Evolutionary conservation across 768 basidiomycete genomes (phyloP), one percentile per base, ranked within the genome.

Genomic region (Crucibulum laeve): DNA sequence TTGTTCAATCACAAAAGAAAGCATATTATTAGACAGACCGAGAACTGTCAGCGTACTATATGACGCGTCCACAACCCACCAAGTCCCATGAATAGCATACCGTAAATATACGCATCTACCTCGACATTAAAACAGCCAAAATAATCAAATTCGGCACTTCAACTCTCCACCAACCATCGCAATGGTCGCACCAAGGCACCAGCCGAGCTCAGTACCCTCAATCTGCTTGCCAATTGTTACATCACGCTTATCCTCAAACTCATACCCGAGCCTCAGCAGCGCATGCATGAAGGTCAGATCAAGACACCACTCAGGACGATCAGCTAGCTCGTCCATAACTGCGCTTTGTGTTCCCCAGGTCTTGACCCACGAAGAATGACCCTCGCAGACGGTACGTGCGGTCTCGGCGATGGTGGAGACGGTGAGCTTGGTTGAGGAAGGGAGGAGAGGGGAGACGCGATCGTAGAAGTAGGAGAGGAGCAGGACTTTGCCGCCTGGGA

Each of bases 391-490:
- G 40, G 74, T 72, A 37, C 67, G 57, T 0, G 93, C 91, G 26
- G 89, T 72, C 1, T 64, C 54, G 3, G 77, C 74, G 55, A 94
- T 65, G n/a, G 74, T 74, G 30, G 76, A 67, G 8, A 92, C 67
- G 1, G 71, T 72, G 34, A 83, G 42, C 1, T 55, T 44, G 7
- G 49, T 38, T 1, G 47, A 23, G 14, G 46, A 43, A 13, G 58
- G 65, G 38, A 92, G 67, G 46, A 99, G 78, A 0, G 93, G 95
- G 21, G 73, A 65, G 45, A 95, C 74, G 26, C 96, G 88, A 71
- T 98, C 96, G 68, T 92, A 96, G 69, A 98, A 99, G 74, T 98
- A 99, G 18, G 93, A 96, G 1, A 99, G 76, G n/a, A 95, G 79
- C 21, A 95, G 78, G 49, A 95, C 75, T 56, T 83, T 84, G 46